Base-by-base conservation (phyloP, 2,329 filamentous ascomycete species). In the Neonectria sp. region DNA sequence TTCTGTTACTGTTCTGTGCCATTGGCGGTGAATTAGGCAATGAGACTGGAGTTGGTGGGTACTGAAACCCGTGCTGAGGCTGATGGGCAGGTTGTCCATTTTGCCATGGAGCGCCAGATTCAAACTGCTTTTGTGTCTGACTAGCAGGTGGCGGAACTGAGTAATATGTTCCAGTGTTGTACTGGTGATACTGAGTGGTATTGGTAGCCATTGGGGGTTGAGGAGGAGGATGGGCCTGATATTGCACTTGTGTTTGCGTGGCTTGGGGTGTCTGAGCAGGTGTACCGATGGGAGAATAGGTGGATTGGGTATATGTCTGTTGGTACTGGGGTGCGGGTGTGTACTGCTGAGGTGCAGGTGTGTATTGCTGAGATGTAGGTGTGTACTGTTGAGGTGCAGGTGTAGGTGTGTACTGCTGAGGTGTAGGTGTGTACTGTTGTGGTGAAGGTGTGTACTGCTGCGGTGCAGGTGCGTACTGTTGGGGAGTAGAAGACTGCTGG, bases 21-120 rank as follows among this genome's bases (percentile, higher is more conserved):
- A 60, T 61, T 6, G 67, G 51, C 1, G 49, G 48, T 8, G 68
- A 51, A 6, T 63, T 62, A 0, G 64, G 60, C 25, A 69, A 40
- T 1, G 67, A 68, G 17, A 65, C 21, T 2, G 68, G 70, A 2
- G 59, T 61, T 15, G 63, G 63, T 0, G 68, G 25, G 21, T 69
- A 63, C 3, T 48, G 27, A 3, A 52, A 45, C 17, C 53, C 31
- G 8, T 56, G 35, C 1, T 69, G 66, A 13, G 35, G 21, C 12
- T 63, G 58, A 29, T 68, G 43, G 13, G 37, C 13, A 5, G 7
- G 1, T 29, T 68, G 68, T 17, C 25, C 33, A 15, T 24, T 60
- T 12, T 67, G 67, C 6, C 55, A 57, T 21, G 45, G 24, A n/a
- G 56, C 21, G 3, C 53, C 56, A 4, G 62, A 52, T n/a, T 51